A percentile compares a stretch with the other conserved stretches of the same genome.
These are phyloP conservation scores for Corynespora cassiicola DNA, from an alignment of 2,329 filamentous ascomycete species.

Conservation along the genomic window DNA sequence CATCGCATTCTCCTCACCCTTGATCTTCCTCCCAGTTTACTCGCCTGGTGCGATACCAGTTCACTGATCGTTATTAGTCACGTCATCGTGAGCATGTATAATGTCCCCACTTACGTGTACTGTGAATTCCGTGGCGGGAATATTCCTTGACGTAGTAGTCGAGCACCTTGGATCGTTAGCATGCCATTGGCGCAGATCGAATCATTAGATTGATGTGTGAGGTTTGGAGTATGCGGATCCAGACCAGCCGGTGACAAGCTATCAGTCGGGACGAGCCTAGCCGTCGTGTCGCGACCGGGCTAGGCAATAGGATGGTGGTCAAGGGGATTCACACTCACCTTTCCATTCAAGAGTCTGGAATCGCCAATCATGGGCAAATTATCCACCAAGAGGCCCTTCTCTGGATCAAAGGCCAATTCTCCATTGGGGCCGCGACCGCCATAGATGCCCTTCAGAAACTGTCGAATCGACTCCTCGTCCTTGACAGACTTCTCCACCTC, in stretches of 20 bases:
- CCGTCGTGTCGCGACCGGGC: no score
- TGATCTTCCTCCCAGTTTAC: constrained; percentile 80
- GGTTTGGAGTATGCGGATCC: no score
- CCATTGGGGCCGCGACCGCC: constrained; percentile 67
- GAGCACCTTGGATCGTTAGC: constrained; percentile 55
- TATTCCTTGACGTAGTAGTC: constrained; percentile 80
- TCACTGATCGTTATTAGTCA: constrained; percentile 56
- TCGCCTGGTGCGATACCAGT: constrained; percentile 83
- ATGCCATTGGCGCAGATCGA: constrained; percentile 6
- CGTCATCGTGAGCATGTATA: constrained; percentile 1
- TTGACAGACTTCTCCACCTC: constrained; percentile 57
- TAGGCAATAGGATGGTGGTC: no score
- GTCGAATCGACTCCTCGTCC: constrained; percentile 67
- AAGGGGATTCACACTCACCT: constrained; percentile 57
- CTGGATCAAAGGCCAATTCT: constrained; percentile 64
- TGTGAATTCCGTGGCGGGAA: constrained; percentile 73
- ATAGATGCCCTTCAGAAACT: constrained; percentile 75
- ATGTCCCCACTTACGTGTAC: constrained; percentile 62
- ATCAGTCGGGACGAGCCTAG: no score
- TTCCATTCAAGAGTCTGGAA: constrained; percentile 66
- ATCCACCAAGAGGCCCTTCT: constrained; percentile 69
- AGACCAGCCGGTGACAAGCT: no score
- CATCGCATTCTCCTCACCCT: constrained; percentile 32
- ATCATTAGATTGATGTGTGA: constrained; percentile 2
- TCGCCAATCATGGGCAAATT: constrained; percentile 64